Base-by-base conservation (phyloP, 768 basidiomycete genomes). In the Tulasnella sp. region DNA sequence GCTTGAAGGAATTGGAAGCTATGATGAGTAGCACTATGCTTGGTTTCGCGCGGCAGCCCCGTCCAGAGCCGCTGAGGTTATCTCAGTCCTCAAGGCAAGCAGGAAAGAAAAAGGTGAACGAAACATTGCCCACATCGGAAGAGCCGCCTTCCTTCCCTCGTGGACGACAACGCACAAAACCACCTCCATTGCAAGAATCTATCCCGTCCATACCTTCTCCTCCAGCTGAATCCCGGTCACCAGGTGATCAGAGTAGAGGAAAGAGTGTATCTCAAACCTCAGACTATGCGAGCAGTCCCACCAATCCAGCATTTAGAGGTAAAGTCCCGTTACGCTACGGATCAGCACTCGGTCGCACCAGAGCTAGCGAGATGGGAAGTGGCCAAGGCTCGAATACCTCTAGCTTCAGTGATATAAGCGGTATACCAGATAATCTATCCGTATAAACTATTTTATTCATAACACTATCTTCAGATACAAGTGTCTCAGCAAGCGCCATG, bases 341-440 rank as follows among this genome's bases (percentile, higher is more conserved):
- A 72, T 16, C 71, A 76, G 58, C 67, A 69, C 24, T 67, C 72
- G 28, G 59, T 70, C 48, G 67, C 67, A 37, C 56, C 43, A 15
- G 59, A 69, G 31, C 66, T 63, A 35, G 60, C 64, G 32, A 75
- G 80, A 50, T 71, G 75, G 72, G 71, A 37, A 82, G 81, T 57
- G 76, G 69, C 56, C 73, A 81, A 44, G 77, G 78, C 2, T 87
- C 84, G 20, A 77, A 79, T 37, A 76, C 84, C 0, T 87, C 85
- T 5, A 78, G 87, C 63, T 87, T 89, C 59, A 89, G 86, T 60
- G 87, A 90, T 60, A 60, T 89, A 37, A 90, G 87, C 59, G 86
- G 87, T 86, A 59, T 13, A 22, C 22, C 10, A 39, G 7, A 13
- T 22, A 32, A 15, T 7, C 10, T 48, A 9, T 55, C n/a, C 39